Base-by-base conservation (phyloP, 306 rosid genomes). In the Lagenaria siceraria region DNA sequence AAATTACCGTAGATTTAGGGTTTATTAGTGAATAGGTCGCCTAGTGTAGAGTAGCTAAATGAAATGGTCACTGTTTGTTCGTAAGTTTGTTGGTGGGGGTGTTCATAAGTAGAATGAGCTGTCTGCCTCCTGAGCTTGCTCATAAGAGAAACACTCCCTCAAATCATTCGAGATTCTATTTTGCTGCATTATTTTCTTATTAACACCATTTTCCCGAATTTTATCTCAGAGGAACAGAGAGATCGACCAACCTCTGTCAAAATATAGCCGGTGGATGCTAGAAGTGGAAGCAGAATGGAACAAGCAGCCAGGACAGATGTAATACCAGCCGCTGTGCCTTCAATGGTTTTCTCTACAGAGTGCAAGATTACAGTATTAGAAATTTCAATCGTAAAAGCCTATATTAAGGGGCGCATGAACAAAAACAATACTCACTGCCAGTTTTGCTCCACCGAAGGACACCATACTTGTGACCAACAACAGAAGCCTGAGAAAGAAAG, bases 291-390 rank as follows among this genome's bases (percentile, higher is more conserved):
- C 77, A 95, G 92, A 80, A 90, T 83, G 14, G 91, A 89, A 86
- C 97, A 95, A 78, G 99, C 90, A 52, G 89, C 99, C 46, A 95
- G 77, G 73, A 92, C 97, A 78, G 97, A 95, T 55, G 97, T 89
- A 84, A 95, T 95, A 76, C 99, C 99, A 82, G 99, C 99, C 19
- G 97, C 97, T 46, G 99, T 95, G 35, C 97, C 99, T 92, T 95
- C 99, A 82, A 95, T 84, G 31, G 99, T 95, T 90, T 92, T 95
- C 92, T 92, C 99, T 95, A 84, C 79, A 55, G 84, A 86, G 55
- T 22, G 73, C 80, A 78, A 27, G 76, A 79, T 62, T 62, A 78
- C 64, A 79, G 27, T 22, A 53, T 29, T 81, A 73, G 68, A 75
- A 9, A 66, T 62, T 60, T 25, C 43, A 62, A 63, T 64, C 55